phyloP scores from a whole-genome alignment of 176 grass and related monocot genomes.

The Lolium rigidum region DNA sequence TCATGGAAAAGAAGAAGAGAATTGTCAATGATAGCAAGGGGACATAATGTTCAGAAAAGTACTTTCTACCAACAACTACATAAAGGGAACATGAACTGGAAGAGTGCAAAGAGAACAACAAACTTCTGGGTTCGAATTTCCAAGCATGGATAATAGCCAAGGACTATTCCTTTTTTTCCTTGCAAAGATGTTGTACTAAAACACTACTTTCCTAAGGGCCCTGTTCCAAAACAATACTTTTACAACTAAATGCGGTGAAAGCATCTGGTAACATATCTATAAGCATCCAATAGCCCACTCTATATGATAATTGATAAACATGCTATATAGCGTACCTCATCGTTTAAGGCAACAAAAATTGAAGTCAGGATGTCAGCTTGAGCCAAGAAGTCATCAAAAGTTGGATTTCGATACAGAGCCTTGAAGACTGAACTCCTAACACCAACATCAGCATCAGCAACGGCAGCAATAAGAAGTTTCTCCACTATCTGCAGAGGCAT shows the following conservation, averaged over 20 bases:
- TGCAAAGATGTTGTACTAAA: conserved; percentile 20
- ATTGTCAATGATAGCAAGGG: conserved; percentile 21
- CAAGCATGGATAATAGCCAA: conserved; percentile 7
- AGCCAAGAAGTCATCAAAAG: conserved; percentile 92
- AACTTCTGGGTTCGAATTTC: neutral
- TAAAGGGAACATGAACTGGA: neutral
- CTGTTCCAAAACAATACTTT: conserved; percentile 20
- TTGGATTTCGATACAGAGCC: conserved; percentile 63
- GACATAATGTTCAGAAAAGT: conserved; percentile 15
- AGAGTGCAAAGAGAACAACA: conserved; percentile 24
- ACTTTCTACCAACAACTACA: conserved; percentile 32
- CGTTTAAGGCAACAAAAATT: conserved; percentile 97
- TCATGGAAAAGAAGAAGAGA: conserved; percentile 34
- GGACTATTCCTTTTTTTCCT: conserved; percentile 5
- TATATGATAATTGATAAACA: conserved; percentile 32
- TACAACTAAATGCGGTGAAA: conserved; percentile 26
- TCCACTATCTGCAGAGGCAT: conserved; percentile 81
- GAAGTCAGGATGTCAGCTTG: conserved; percentile 97
- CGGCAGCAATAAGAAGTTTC: conserved; percentile 94
- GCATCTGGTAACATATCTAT: conserved; percentile 24
- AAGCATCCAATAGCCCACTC: conserved; percentile 3
- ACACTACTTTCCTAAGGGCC: conserved; percentile 5
- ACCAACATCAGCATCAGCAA: conserved; percentile 90
- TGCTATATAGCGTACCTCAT: conserved; percentile 66
- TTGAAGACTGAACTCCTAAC: conserved; percentile 91